These are phyloP conservation scores for Lycium barbarum DNA, from an alignment of 257 asterid species.

Conservation along the genomic window DNA sequence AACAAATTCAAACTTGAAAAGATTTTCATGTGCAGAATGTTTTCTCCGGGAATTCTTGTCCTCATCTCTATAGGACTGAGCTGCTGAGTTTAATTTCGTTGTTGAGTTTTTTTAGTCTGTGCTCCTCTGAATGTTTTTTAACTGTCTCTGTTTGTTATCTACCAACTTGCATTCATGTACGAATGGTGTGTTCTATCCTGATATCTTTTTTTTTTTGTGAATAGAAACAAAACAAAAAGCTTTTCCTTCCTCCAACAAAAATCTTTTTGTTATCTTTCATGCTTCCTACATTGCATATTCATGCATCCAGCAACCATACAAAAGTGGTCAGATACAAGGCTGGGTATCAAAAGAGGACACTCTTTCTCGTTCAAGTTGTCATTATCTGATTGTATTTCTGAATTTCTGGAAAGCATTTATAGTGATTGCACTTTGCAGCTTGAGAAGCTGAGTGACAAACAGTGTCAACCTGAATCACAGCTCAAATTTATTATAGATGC, in stretches of 20 bases:
- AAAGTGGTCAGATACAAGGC: background rate
- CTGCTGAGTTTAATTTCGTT: constrained; percentile 20
- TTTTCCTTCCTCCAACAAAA: too few species aligned
- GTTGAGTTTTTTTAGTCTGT: background rate
- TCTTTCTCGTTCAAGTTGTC: constrained; percentile 17
- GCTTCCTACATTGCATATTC: background rate
- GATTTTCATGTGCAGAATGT: background rate
- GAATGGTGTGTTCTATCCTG: background rate
- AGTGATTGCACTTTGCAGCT: constrained; percentile 59
- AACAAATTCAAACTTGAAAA: background rate
- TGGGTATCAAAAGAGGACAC: constrained; percentile 4
- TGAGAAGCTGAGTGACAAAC: constrained; percentile 86
- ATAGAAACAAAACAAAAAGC: too few species aligned
- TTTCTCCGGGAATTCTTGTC: constrained; percentile 6
- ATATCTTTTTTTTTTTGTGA: background rate
- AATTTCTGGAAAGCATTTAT: background rate
- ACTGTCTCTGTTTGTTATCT: background rate
- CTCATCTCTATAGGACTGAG: background rate
- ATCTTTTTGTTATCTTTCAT: constrained; percentile 22
- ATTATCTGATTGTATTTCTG: background rate
- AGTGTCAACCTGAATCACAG: constrained; percentile 94
- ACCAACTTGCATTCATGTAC: background rate
- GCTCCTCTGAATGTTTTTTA: background rate
- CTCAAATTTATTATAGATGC: constrained; percentile 94
- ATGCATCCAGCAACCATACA: background rate